Percentiles rank a stretch among this genome's conserved stretches.
Evolutionary conservation across 768 basidiomycete species (phyloP).

Genomic region (Trametes meyenii): DNA sequence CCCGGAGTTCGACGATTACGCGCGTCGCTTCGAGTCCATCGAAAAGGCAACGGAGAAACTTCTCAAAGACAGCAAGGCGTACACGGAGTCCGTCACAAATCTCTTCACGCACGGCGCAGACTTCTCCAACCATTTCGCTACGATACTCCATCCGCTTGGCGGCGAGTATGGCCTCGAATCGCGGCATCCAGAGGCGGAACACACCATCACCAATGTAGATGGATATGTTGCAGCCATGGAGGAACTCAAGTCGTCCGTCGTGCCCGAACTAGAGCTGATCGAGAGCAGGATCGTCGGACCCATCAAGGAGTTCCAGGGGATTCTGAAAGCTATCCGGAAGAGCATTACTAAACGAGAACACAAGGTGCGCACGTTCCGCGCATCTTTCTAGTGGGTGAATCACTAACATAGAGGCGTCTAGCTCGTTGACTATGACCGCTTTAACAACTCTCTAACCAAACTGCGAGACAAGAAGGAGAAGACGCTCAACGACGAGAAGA

Average conservation of each 20-base stretch:
- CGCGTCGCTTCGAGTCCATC: slow-evolving; percentile 72
- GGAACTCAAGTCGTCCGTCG: slow-evolving; percentile 75
- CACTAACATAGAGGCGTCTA: slow-evolving; percentile 29
- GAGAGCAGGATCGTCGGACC: slow-evolving; percentile 84
- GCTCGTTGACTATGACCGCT: slow-evolving; percentile 93
- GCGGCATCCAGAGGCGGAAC: slow-evolving; percentile 76
- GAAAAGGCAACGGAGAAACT: slow-evolving; percentile 87
- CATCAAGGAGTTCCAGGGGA: slow-evolving; percentile 82
- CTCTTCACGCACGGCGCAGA: slow-evolving; percentile 68
- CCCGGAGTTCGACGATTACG: slow-evolving; percentile 88
- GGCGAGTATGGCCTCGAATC: slow-evolving; percentile 80
- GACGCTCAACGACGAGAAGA: slow-evolving; percentile 93
- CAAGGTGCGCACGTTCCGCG: slow-evolving; percentile 58
- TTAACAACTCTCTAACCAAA: slow-evolving; percentile 94
- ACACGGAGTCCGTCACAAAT: slow-evolving; percentile 79
- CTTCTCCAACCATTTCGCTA: slow-evolving; percentile 64
- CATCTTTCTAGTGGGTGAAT: not conserved
- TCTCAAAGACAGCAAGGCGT: slow-evolving; percentile 88
- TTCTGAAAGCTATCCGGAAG: slow-evolving; percentile 91
- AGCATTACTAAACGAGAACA: slow-evolving; percentile 96
- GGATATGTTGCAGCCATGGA: slow-evolving; percentile 75
- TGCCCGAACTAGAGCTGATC: slow-evolving; percentile 94
- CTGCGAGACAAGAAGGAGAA: slow-evolving; percentile 99
- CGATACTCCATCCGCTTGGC: slow-evolving; percentile 63
- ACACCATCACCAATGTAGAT: slow-evolving; percentile 78